Evolutionary conservation across 192 early-diverging fungal genomes (phyloP).

Genomic region (Diversispora epigaea): DNA sequence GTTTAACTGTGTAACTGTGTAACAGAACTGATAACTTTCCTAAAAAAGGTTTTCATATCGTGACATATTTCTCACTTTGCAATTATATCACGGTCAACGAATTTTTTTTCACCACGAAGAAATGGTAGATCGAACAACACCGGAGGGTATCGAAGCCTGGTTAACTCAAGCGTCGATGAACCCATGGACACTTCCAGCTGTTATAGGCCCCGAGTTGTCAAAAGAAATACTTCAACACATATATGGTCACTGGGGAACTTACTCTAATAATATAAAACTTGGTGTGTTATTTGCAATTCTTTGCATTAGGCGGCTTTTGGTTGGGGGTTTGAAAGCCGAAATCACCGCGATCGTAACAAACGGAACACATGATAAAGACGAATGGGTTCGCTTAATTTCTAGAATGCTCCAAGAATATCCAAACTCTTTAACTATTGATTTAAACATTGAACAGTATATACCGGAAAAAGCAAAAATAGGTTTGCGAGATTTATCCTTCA

Average conservation of each 20-base stretch:
- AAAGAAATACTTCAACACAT: conserved; percentile 14
- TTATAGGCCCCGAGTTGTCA: not conserved
- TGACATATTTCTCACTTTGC: too few species aligned
- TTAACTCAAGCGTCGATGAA: not conserved
- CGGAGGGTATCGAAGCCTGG: not conserved
- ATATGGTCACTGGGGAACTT: conserved; percentile 1
- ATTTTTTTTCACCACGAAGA: too few species aligned
- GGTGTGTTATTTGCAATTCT: conserved; percentile 21
- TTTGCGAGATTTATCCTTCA: not conserved
- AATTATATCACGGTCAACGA: too few species aligned
- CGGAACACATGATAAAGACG: conserved; percentile 1
- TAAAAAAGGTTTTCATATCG: too few species aligned
- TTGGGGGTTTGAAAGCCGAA: not conserved
- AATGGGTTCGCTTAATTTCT: conserved; percentile 29
- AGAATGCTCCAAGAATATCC: conserved; percentile 26
- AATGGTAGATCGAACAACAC: not conserved
- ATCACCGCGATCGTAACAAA: not conserved
- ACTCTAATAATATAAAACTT: conserved; percentile 5
- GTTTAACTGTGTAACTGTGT: too few species aligned
- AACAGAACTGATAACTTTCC: too few species aligned
- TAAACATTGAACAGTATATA: conserved; percentile 1
- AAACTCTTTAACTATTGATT: conserved; percentile 4
- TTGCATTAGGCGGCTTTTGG: not conserved
- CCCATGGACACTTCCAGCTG: conserved; percentile 4
- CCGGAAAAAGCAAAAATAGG: not conserved